Base-by-base conservation (phyloP, 2,329 filamentous ascomycete species). In the Pseudonectria buxi region DNA sequence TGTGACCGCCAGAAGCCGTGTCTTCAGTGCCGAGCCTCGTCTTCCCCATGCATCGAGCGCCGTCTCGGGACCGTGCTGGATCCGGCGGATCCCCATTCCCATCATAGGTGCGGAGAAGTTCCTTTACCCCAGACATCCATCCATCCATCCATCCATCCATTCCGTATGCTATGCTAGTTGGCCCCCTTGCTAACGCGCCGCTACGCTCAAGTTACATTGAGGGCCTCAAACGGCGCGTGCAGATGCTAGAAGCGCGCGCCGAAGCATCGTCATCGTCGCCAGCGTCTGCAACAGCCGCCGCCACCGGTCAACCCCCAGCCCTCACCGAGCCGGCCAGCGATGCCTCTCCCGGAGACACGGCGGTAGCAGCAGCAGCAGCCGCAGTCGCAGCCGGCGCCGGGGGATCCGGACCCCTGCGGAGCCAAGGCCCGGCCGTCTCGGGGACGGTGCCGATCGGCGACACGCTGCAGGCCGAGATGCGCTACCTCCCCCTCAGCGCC, bases 1-100 rank as follows among this genome's bases (percentile, higher is more conserved):
- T 40, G 38, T 36, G 34, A 32, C n/a, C 29, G 38, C 12, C 29
- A 33, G 26, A 40, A 40, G 24, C 38, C 38, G 9, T 40, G 38
- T 14, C 22, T 28, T 14, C 38, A 40, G 24, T 40, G 38, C 34
- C 29, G 16, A 15, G 9, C 18, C 7, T 25, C 37, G 12, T 36
- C 33, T 3, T 35, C 37, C 4, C 14, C 33, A 14, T 40, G 37
- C 33, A 40, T 40, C 26, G 37, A 40, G 24, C 37, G 37, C 10
- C 37, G 33, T n/a, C 32, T 36, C 3, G 37, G 38, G 7, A 28
- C 14, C 14, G 33, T 31, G 7, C 24, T 40, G 4, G 33, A 40
- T 14, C 38, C 38, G 9, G 30, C 31, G 14, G 34, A 40, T 26
- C 38, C 38, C 6, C 24, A 35, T 11, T 25, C 38, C 22, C 38